A percentile compares a stretch with the other conserved stretches of the same genome.
phyloP scores from a whole-genome alignment of 1,139 yeast genomes.

The Zhuliangozyma parablackwelliae region DNA sequence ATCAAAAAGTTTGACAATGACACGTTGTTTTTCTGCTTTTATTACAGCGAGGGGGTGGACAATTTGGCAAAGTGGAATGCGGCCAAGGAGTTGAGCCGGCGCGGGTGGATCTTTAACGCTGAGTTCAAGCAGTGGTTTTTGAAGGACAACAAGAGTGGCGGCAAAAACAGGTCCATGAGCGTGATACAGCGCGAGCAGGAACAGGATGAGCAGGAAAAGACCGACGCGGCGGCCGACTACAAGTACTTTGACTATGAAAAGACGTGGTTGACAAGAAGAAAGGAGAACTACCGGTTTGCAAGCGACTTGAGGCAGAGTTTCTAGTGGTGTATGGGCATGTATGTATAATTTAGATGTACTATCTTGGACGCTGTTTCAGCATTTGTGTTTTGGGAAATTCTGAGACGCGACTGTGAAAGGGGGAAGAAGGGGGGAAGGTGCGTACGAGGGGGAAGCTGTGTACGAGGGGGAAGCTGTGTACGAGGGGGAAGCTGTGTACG shows the following conservation, averaged over 20 bases:
- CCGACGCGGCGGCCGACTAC: slow-evolving; percentile 53
- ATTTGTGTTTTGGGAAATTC: not conserved
- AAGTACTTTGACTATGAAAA: slow-evolving; percentile 88
- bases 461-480: not conserved
- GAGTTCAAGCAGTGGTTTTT: slow-evolving; percentile 78
- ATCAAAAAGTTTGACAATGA: slow-evolving; percentile 78
- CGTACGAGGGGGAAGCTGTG: not conserved
- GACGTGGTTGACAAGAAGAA: slow-evolving; percentile 82
- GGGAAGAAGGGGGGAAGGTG: not conserved
- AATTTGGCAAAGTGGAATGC: slow-evolving; percentile 63
- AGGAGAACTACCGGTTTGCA: slow-evolving; percentile 53
- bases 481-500: not conserved
- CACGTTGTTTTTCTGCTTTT: slow-evolving; percentile 88
- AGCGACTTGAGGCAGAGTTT: slow-evolving; percentile 13
- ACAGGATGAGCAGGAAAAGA: slow-evolving; percentile 23
- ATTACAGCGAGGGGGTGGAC: slow-evolving; percentile 54
- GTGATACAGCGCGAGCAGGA: slow-evolving; percentile 30
- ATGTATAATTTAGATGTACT: not conserved
- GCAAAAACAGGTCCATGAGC: slow-evolving; percentile 41
- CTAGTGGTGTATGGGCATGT: not conserved
- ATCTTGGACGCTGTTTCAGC: slow-evolving; percentile 1
- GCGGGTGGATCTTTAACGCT: slow-evolving; percentile 88
- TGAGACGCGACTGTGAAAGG: not conserved
- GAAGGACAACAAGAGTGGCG: slow-evolving; percentile 41
- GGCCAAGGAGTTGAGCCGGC: slow-evolving; percentile 71